phyloP scores from a whole-genome alignment of 768 basidiomycete genomes.

The Crucibulum laeve region DNA sequence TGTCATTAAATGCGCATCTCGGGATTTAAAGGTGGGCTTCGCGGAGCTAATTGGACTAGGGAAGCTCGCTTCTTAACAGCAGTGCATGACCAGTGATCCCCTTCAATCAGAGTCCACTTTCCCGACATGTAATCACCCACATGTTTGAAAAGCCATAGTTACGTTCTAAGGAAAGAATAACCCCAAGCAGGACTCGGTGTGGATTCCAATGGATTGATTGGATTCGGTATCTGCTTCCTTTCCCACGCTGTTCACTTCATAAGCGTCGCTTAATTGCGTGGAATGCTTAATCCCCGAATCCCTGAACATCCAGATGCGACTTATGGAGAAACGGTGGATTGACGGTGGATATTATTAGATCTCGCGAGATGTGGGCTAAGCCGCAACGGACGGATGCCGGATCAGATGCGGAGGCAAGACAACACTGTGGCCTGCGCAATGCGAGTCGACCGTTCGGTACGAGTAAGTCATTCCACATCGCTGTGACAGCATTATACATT shows the following conservation, averaged over 20 bases:
- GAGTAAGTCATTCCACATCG: no score
- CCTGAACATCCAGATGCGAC: not conserved
- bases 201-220: constrained; percentile 4
- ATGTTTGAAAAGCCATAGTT: constrained; percentile 20
- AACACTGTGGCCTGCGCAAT: no score
- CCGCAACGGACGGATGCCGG: no score
- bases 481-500: no score
- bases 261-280: not conserved
- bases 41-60: constrained; percentile 11
- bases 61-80: not conserved
- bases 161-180: constrained; percentile 16
- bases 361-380: no score
- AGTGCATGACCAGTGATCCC: constrained; percentile 2
- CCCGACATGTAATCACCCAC: constrained; percentile 14
- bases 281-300: constrained; percentile 5
- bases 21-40: constrained; percentile 28
- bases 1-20: constrained; percentile 28
- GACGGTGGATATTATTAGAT: no score
- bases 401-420: no score
- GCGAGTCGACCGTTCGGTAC: no score
- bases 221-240: constrained; percentile 7
- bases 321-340: no score
- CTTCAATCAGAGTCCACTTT: constrained; percentile 5
- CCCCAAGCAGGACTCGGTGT: constrained; percentile 11
- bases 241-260: constrained; percentile 8